Conservation (phyloP, 2,329 filamentous ascomycete species). For the Talaromyces pinophilus region DNA sequence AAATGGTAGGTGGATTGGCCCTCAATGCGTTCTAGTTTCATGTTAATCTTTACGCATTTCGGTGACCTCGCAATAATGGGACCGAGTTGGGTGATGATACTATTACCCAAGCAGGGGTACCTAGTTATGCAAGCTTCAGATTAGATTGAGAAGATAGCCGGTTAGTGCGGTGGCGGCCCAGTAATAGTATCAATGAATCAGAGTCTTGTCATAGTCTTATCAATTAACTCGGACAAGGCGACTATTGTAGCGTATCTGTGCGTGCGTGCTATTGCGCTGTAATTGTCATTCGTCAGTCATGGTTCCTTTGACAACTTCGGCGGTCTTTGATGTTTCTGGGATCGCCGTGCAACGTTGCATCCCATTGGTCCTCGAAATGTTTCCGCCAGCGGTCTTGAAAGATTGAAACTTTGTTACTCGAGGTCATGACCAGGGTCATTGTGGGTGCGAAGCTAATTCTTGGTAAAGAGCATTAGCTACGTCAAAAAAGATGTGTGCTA, state of each 20-base stretch:
- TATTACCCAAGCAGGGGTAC: neutral
- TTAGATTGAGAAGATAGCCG: neutral
- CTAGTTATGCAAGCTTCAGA: neutral
- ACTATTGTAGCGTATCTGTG: neutral
- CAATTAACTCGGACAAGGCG: neutral
- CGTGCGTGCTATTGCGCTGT: neutral
- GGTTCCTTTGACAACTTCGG: neutral
- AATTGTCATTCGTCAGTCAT: neutral
- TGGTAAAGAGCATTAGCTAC: neutral
- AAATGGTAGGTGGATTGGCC: neutral
- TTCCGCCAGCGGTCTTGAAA: neutral
- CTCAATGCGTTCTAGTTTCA: neutral
- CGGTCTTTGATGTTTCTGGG: neutral
- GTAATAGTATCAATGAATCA: neutral
- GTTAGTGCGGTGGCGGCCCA: neutral
- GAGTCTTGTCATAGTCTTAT: slow-evolving; percentile 7
- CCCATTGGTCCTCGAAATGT: slow-evolving; percentile 9
- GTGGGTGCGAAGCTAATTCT: neutral
- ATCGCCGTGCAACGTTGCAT: slow-evolving; percentile 10
- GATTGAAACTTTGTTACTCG: neutral
- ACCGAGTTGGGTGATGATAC: neutral
- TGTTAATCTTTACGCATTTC: slow-evolving; percentile 5
- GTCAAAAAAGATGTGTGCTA: too few species aligned
- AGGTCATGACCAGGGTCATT: neutral
- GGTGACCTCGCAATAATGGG: neutral